Conservation (phyloP, 306 rosid genomes). For the Geum urbanum region DNA sequence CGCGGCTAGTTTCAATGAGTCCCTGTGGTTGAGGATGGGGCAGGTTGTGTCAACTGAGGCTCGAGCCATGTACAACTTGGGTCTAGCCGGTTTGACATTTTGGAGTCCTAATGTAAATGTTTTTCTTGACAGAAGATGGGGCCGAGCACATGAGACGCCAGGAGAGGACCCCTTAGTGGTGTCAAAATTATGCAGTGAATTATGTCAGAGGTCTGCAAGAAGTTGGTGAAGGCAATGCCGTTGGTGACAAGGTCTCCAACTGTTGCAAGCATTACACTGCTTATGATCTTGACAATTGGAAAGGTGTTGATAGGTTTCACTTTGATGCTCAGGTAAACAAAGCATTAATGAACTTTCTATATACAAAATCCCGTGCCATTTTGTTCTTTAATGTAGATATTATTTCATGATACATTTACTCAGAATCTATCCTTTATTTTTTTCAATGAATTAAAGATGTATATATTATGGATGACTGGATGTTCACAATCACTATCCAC, state of each 20-base stretch:
- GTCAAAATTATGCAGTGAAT: slow-evolving; percentile 48
- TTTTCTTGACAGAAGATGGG: slow-evolving; percentile 79
- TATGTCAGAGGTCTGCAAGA: slow-evolving; percentile 74
- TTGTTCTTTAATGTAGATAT: too few species aligned
- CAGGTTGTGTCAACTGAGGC: slow-evolving; percentile 76
- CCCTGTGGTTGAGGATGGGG: slow-evolving; percentile 63
- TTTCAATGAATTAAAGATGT: neutral
- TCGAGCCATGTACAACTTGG: slow-evolving; percentile 73
- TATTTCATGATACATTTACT: neutral
- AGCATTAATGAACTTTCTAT: neutral
- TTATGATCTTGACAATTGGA: slow-evolving; percentile 75
- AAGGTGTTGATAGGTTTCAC: slow-evolving; percentile 61
- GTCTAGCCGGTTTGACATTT: slow-evolving; percentile 67
- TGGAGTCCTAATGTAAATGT: slow-evolving; percentile 89
- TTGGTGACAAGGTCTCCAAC: slow-evolving; percentile 58
- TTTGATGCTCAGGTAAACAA: slow-evolving; percentile 67
- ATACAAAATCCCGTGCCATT: too few species aligned
- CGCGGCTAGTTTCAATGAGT: slow-evolving; percentile 56
- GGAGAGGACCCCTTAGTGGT: slow-evolving; percentile 78
- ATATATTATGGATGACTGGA: neutral
- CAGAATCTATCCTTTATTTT: neutral
- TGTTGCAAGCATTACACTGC: slow-evolving; percentile 93
- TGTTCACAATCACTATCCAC: neutral
- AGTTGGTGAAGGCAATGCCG: slow-evolving; percentile 39
- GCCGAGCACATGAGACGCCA: slow-evolving; percentile 71